Conservation (phyloP, 768 basidiomycete species). For the Galerina marginata region DNA sequence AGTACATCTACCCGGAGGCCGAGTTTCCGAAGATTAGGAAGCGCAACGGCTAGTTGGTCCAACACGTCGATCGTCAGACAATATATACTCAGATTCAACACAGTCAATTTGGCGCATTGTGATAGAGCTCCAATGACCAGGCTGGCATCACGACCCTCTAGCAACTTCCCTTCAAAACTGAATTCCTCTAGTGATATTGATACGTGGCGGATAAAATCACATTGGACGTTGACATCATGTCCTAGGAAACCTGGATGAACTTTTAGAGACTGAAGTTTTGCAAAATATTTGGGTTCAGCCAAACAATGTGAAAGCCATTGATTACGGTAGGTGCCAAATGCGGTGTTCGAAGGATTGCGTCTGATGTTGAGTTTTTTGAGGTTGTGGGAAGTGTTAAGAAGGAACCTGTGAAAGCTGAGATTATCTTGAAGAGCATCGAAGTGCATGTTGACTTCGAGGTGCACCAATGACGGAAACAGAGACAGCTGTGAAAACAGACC, state of each 20-base stretch:
- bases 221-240: too few species aligned
- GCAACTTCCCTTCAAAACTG: not conserved
- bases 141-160: not conserved
- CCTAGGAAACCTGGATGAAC: too few species aligned
- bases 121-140: not conserved
- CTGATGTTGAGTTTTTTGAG: not conserved
- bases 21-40: constrained; percentile 3
- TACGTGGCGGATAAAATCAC: constrained; percentile 1
- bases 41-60: not conserved
- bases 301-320: constrained; percentile 1
- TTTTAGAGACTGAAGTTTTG: too few species aligned
- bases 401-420: constrained; percentile 1
- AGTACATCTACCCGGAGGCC: not conserved
- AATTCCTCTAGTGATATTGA: not conserved
- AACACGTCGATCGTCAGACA: not conserved
- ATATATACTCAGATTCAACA: not conserved
- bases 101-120: not conserved
- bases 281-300: not conserved
- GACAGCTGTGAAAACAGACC: constrained; percentile 4
- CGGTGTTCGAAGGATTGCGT: not conserved
- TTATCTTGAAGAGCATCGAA: not conserved
- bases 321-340: not conserved
- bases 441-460: constrained; percentile 1
- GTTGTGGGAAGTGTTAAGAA: constrained; percentile 4
- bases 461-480: not conserved